These are phyloP conservation scores for Talaromyces borbonicus DNA, from an alignment of 495 filamentous ascomycete genomes.

Conservation along the genomic window DNA sequence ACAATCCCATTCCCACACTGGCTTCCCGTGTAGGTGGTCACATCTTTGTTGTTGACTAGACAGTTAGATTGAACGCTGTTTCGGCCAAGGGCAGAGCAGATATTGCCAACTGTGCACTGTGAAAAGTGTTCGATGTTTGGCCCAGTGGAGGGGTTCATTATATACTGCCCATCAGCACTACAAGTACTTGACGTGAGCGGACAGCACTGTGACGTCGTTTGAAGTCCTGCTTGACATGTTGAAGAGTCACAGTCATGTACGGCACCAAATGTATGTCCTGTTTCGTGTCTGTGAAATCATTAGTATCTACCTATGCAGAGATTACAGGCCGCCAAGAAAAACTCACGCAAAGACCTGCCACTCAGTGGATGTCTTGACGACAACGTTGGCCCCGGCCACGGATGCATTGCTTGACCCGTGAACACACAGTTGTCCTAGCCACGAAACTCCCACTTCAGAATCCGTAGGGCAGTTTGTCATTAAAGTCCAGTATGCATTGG, in stretches of 20 bases:
- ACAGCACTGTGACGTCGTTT: constrained; percentile 71
- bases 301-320: background rate
- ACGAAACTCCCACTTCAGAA: constrained; percentile 83
- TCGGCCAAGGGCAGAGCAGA: constrained; percentile 80
- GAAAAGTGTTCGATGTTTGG: constrained; percentile 69
- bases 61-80: constrained; percentile 70
- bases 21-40: constrained; percentile 75
- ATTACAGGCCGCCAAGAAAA: background rate
- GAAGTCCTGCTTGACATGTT: constrained; percentile 55
- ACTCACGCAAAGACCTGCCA: constrained; percentile 83
- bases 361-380: constrained; percentile 70
- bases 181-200: constrained; percentile 62
- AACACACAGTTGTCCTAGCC: constrained; percentile 83
- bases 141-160: constrained; percentile 91
- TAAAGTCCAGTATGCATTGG: constrained; percentile 88
- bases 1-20: constrained; percentile 97
- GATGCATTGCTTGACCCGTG: constrained; percentile 38
- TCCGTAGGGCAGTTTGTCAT: constrained; percentile 78
- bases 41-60: constrained; percentile 69
- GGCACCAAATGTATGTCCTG: constrained; percentile 91
- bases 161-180: constrained; percentile 65
- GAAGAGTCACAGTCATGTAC: constrained; percentile 77
- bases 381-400: constrained; percentile 80
- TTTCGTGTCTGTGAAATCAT: constrained; percentile 53
- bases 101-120: constrained; percentile 81